Evolutionary conservation across 768 basidiomycete species (phyloP).

Genomic region (Lentinula raphanica): DNA sequence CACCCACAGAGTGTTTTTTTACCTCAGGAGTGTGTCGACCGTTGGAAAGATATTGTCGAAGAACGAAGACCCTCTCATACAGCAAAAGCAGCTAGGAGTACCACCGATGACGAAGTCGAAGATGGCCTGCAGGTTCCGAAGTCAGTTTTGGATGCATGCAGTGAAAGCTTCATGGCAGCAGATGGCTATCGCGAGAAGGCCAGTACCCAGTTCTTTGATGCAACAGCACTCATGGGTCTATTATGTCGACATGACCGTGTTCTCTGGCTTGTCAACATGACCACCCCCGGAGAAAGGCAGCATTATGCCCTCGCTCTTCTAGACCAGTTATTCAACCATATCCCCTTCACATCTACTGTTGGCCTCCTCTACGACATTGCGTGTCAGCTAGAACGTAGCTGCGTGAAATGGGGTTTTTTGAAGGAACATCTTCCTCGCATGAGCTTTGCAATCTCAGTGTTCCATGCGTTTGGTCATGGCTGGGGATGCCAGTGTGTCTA

Average conservation of each 20-base stretch:
- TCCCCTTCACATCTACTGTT: no score
- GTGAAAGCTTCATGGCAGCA: conserved; percentile 25
- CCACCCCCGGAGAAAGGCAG: conserved; percentile 26
- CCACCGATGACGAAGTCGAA: conserved; percentile 13
- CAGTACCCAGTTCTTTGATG: no score
- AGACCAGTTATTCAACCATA: conserved; percentile 24
- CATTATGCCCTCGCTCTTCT: conserved; percentile 28
- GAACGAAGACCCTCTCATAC: not conserved
- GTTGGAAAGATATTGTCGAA: conserved; percentile 18
- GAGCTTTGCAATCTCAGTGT: conserved; percentile 24
- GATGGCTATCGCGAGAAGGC: conserved; percentile 22
- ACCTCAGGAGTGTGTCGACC: conserved; percentile 12
- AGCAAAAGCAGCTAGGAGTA: conserved; percentile 5
- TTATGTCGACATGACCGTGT: no score
- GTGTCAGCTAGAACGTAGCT: no score
- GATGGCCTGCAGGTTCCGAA: conserved; percentile 16
- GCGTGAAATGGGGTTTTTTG: no score
- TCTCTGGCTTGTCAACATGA: conserved; percentile 35
- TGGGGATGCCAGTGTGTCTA: conserved; percentile 33
- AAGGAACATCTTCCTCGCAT: conserved; percentile 18
- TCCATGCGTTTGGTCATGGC: conserved; percentile 37
- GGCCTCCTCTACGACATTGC: no score
- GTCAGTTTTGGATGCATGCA: conserved; percentile 27
- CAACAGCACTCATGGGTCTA: no score
- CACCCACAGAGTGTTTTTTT: conserved; percentile 21